phyloP scores from a whole-genome alignment of 768 basidiomycete genomes.

The Pleurotus citrinopileatus region DNA sequence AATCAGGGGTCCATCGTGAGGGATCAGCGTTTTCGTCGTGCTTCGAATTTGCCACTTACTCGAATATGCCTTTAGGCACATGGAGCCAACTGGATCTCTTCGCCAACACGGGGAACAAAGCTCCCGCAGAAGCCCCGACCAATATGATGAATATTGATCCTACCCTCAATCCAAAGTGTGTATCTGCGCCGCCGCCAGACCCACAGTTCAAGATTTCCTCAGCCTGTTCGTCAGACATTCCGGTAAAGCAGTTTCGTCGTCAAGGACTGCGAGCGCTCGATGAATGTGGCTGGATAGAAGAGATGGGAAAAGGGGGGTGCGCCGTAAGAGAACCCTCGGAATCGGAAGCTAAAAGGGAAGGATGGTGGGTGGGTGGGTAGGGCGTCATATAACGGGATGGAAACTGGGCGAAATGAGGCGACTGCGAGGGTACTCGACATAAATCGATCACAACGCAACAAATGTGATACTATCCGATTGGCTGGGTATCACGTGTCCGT shows the following conservation, averaged over 20 bases:
- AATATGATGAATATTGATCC: constrained; percentile 77
- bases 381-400: neutral
- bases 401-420: no score
- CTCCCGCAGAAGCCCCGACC: constrained; percentile 52
- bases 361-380: neutral
- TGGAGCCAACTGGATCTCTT: constrained; percentile 46
- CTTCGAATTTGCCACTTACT: constrained; percentile 43
- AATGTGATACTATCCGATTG: neutral
- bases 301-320: neutral
- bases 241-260: neutral
- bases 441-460: neutral
- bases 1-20: constrained; percentile 2
- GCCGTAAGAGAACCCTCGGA: no score
- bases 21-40: neutral
- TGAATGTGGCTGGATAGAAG: neutral
- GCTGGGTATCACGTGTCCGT: neutral
- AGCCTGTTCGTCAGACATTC: neutral
- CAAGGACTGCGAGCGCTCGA: neutral
- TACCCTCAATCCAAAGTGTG: constrained; percentile 53
- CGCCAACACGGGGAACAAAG: constrained; percentile 71
- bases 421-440: neutral
- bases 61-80: constrained; percentile 61
- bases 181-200: constrained; percentile 47
- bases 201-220: constrained; percentile 41
- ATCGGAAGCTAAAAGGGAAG: neutral